Evolutionary conservation across 352 stramenopile genomes (phyloP).

Genomic region (Globisporangium camurandrum): DNA sequence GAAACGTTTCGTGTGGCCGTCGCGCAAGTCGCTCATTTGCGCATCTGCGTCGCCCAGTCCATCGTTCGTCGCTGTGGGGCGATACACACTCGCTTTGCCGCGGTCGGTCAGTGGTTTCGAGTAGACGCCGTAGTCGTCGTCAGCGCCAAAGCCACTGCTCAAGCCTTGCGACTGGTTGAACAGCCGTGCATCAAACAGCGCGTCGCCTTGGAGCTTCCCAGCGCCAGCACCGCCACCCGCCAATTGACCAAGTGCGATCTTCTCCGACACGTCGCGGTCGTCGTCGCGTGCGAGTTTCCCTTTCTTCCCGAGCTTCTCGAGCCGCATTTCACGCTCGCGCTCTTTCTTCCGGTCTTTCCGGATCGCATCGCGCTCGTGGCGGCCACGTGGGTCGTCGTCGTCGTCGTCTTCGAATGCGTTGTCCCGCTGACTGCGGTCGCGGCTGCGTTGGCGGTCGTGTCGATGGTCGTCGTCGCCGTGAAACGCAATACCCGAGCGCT

Average conservation of each 20-base stretch:
- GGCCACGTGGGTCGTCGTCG: slow-evolving; percentile 24
- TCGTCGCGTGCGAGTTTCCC: slow-evolving; percentile 91
- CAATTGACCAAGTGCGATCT: slow-evolving; percentile 97
- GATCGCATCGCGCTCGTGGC: slow-evolving; percentile 65
- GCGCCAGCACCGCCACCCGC: slow-evolving; percentile 44
- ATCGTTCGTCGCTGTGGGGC: slow-evolving; percentile 84
- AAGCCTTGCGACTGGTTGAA: slow-evolving; percentile 98
- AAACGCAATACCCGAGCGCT: slow-evolving; percentile 71
- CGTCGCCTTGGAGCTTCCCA: slow-evolving; percentile 72
- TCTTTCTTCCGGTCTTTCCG: slow-evolving; percentile 93
- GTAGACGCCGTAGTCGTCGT: slow-evolving; percentile 99
- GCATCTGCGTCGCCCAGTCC: slow-evolving; percentile 75
- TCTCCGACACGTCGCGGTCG: slow-evolving; percentile 97
- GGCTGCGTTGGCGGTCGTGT: slow-evolving; percentile 13
- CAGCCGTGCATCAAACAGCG: slow-evolving; percentile 95
- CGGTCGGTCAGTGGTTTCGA: slow-evolving; percentile 94
- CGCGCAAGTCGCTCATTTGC: slow-evolving; percentile 91
- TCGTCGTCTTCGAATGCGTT: slow-evolving; percentile 39
- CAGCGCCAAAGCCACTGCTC: slow-evolving; percentile 92
- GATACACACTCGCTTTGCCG: slow-evolving; percentile 85
- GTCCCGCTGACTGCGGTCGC: slow-evolving; percentile 8
- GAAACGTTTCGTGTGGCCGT: slow-evolving; percentile 71
- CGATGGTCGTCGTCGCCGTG: slow-evolving; percentile 23
- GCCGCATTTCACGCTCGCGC: slow-evolving; percentile 91
- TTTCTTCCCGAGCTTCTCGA: slow-evolving; percentile 92